phyloP scores from a whole-genome alignment of 352 stramenopile genomes.

The Pythium angustatum region DNA sequence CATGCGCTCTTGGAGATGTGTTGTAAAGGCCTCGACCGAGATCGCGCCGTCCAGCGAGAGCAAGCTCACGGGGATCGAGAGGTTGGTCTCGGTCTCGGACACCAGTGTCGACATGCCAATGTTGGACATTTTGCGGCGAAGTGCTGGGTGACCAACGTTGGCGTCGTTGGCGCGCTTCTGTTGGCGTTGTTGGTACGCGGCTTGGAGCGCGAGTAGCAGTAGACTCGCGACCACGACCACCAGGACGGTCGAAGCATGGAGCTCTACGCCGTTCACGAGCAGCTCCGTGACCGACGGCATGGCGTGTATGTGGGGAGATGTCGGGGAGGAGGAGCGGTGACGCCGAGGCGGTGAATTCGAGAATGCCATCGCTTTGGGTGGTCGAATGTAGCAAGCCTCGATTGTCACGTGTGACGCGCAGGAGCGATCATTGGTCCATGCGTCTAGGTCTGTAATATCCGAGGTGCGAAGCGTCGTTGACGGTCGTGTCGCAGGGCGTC shows the following conservation, averaged over 20 bases:
- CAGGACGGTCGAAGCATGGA: slow-evolving; percentile 22
- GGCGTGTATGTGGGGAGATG: not conserved
- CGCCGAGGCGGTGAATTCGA: not conserved
- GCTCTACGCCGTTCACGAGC: slow-evolving; percentile 13
- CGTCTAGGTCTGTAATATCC: slow-evolving; percentile 13
- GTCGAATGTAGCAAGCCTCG: not conserved
- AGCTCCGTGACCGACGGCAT: slow-evolving; percentile 21
- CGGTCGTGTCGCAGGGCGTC: slow-evolving; percentile 11
- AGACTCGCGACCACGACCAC: slow-evolving; percentile 38
- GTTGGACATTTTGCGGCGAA: slow-evolving; percentile 66
- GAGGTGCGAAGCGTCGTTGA: not conserved
- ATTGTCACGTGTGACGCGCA: slow-evolving; percentile 4
- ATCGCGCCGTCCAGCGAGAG: slow-evolving; percentile 56
- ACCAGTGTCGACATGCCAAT: slow-evolving; percentile 73
- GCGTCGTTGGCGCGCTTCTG: slow-evolving; percentile 3
- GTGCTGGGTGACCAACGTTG: not conserved
- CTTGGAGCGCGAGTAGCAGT: slow-evolving; percentile 34
- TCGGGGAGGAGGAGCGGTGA: not conserved
- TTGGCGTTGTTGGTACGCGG: slow-evolving; percentile 28
- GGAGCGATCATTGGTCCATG: not conserved
- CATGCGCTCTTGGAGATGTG: slow-evolving; percentile 54
- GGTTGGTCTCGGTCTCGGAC: slow-evolving; percentile 72
- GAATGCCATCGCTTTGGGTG: slow-evolving; percentile 5
- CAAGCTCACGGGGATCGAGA: slow-evolving; percentile 74
- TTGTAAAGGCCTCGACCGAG: slow-evolving; percentile 43